Conservation (phyloP, 345 rosid genomes). For the Crucihimalaya himalaica region DNA sequence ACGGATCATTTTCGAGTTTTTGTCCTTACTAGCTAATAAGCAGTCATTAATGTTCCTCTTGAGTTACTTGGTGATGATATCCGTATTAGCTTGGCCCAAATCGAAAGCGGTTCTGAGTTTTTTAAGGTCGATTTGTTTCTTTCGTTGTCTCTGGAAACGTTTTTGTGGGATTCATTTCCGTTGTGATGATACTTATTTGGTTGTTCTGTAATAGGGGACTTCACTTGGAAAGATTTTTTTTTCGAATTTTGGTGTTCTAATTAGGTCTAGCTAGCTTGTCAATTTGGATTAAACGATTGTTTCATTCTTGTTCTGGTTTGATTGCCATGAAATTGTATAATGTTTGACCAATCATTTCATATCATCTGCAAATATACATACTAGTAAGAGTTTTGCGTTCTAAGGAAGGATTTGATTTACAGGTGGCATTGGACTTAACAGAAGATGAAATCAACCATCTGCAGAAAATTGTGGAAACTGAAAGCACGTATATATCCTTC, state of each 20-base stretch:
- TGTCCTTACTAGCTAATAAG: background rate
- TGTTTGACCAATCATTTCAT: background rate
- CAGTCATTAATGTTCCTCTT: background rate
- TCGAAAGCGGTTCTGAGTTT: slow-evolving; percentile 6
- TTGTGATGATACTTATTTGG: background rate
- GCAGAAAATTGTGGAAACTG: slow-evolving; percentile 52
- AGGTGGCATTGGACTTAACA: slow-evolving; percentile 81
- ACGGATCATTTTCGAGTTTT: background rate
- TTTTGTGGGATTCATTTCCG: background rate
- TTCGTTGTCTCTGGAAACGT: background rate
- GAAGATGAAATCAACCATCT: slow-evolving; percentile 65
- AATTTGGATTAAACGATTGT: background rate
- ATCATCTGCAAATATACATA: background rate
- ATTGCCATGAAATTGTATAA: background rate
- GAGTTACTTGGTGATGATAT: background rate
- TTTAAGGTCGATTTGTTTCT: background rate
- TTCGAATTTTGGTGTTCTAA: background rate
- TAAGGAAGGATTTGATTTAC: slow-evolving; percentile 17
- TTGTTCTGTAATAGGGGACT: background rate
- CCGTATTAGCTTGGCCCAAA: background rate
- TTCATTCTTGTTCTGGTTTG: background rate
- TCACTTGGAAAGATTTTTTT: background rate
- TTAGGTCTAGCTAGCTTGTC: background rate
- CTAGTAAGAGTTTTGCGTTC: background rate
- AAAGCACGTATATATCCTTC: slow-evolving; percentile 52